These are phyloP conservation scores for Ganoderma lucidum DNA, from an alignment of 1,284 basidiomycete genomes.

Conservation along the genomic window DNA sequence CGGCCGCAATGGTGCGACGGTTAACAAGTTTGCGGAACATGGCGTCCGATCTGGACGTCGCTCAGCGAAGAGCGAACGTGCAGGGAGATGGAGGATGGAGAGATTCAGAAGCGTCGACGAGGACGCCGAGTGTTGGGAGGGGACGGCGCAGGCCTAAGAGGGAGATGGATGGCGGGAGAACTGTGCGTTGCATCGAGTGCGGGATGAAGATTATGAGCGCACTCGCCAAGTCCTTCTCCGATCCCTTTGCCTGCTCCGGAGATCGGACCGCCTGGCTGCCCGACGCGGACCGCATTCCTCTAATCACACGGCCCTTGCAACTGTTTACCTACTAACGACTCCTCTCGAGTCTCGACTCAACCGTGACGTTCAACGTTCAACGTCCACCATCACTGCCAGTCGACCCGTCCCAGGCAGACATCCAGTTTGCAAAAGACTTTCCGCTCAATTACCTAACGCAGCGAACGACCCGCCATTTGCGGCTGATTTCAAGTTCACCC, in stretches of 20 bases:
- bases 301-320: neutral
- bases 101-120: neutral
- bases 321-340: neutral
- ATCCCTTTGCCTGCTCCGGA: neutral
- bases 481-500: neutral
- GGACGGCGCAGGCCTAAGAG: neutral
- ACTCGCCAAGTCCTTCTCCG: neutral
- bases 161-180: neutral
- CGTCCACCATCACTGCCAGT: neutral
- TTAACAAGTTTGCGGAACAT: conserved; percentile 60
- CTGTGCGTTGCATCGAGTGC: neutral
- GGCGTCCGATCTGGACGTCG: conserved; percentile 18
- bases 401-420: neutral
- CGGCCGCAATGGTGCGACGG: conserved; percentile 58
- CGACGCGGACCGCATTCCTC: neutral
- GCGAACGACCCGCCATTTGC: neutral
- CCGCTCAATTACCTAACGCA: neutral
- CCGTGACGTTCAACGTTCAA: neutral
- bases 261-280: neutral
- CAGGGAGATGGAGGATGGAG: conserved; percentile 1
- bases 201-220: conserved; percentile 11
- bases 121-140: conserved; percentile 10
- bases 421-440: neutral
- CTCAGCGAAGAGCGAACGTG: conserved; percentile 29
- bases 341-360: neutral